Evolutionary conservation across 495 filamentous ascomycete species (phyloP).

Genomic region (Emericellopsis terricola): DNA sequence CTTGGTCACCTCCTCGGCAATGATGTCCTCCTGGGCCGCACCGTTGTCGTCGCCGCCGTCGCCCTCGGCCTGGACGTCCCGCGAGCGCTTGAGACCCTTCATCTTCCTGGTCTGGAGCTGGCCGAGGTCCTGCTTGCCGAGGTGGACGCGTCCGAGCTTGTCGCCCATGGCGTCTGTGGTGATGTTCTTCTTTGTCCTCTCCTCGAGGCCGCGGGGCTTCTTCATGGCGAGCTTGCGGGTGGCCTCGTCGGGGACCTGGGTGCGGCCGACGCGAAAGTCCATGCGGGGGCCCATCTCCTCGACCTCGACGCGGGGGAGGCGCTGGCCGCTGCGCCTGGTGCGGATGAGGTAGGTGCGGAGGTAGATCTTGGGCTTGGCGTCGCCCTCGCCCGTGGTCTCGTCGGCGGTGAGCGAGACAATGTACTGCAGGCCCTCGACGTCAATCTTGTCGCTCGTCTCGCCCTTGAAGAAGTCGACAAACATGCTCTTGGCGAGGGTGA

Average conservation of each 20-base stretch:
- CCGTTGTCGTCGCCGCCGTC: constrained; percentile 7
- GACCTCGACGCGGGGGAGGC: constrained; percentile 74
- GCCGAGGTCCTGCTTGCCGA: constrained; percentile 76
- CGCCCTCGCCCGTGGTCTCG: constrained; percentile 35
- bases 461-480: constrained; percentile 78
- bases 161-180: constrained; percentile 81
- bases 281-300: constrained; percentile 93
- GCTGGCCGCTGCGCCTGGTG: constrained; percentile 74
- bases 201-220: constrained; percentile 54
- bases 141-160: constrained; percentile 85
- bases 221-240: constrained; percentile 81
- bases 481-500: constrained; percentile 70
- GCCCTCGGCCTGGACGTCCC: constrained; percentile 38
- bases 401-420: constrained; percentile 63
- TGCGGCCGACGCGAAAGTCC: constrained; percentile 74
- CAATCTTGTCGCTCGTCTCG: constrained; percentile 51
- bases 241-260: constrained; percentile 55
- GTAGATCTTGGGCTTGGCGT: constrained; percentile 51
- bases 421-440: constrained; percentile 88
- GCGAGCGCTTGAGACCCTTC: constrained; percentile 84
- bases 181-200: constrained; percentile 90
- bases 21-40: neutral
- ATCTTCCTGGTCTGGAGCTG: constrained; percentile 93
- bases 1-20: neutral
- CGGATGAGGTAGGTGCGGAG: constrained; percentile 68